These are phyloP conservation scores for Pseudogymnoascus sp. DNA, from an alignment of 2,329 filamentous ascomycete genomes.

Conservation along the genomic window DNA sequence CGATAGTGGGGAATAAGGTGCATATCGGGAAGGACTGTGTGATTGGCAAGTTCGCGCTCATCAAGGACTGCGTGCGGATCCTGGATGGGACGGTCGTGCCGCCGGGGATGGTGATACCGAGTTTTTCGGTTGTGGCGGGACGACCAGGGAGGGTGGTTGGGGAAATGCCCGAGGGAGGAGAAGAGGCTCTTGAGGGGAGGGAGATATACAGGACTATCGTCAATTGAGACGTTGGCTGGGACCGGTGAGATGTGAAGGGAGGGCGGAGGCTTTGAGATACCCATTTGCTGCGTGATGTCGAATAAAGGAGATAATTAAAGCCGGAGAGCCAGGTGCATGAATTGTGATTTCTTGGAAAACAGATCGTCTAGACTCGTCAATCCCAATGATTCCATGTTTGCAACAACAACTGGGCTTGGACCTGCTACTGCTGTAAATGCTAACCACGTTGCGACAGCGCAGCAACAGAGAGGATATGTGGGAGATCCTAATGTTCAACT, in stretches of 20 bases:
- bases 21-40: conserved; percentile 72
- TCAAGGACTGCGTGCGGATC: conserved; percentile 89
- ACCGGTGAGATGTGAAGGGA: not conserved
- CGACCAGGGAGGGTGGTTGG: conserved; percentile 72
- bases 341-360: not conserved
- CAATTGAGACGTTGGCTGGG: conserved; percentile 31
- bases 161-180: conserved; percentile 67
- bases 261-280: not conserved
- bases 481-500: not conserved
- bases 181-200: conserved; percentile 57
- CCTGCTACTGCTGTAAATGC: conserved; percentile 36
- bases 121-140: conserved; percentile 85
- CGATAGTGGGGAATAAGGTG: conserved; percentile 76
- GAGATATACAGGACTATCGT: conserved; percentile 59
- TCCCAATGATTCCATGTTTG: conserved; percentile 21
- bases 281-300: not conserved
- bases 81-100: conserved; percentile 80
- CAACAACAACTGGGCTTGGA: conserved; percentile 30
- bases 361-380: no score
- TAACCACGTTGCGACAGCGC: conserved; percentile 36
- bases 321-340: not conserved
- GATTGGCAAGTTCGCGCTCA: conserved; percentile 78
- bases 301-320: not conserved
- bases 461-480: conserved; percentile 41
- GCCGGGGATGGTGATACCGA: conserved; percentile 83